Conservation (phyloP, 1,139 yeast species). For the Hyphopichia pseudoburtonii region DNA sequence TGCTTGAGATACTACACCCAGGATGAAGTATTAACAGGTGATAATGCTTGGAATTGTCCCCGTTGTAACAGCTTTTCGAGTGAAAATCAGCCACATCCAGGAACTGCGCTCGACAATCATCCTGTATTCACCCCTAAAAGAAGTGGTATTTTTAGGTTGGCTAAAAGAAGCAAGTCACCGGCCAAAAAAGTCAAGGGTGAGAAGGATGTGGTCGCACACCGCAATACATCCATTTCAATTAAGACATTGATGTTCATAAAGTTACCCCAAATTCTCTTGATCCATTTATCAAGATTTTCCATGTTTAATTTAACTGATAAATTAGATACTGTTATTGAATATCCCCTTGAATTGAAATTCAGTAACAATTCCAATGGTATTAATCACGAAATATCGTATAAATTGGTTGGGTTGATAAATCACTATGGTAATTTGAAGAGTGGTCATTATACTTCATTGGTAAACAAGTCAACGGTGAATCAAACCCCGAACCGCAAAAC, state of each 20-base stretch:
- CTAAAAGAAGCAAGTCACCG: conserved; percentile 38
- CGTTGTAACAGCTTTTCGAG: conserved; percentile 48
- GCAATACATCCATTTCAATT: conserved; percentile 30
- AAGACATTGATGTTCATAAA: conserved; percentile 62
- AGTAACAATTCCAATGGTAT: conserved; percentile 32
- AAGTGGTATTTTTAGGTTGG: conserved; percentile 36
- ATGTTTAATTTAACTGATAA: conserved; percentile 57
- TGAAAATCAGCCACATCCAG: neutral
- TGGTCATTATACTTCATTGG: conserved; percentile 73
- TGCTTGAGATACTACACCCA: conserved; percentile 67
- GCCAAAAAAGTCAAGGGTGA: conserved; percentile 14
- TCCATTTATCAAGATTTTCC: conserved; percentile 63
- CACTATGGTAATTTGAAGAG: conserved; percentile 70
- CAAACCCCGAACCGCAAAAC: conserved; percentile 18
- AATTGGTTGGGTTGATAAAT: conserved; percentile 60
- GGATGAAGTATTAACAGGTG: conserved; percentile 68
- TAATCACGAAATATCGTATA: conserved; percentile 47
- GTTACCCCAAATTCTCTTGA: conserved; percentile 61
- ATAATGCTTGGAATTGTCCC: conserved; percentile 81
- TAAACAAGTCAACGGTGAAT: conserved; percentile 47
- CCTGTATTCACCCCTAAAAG: conserved; percentile 37
- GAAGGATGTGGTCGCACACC: neutral
- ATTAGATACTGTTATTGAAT: conserved; percentile 51
- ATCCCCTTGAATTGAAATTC: conserved; percentile 49
- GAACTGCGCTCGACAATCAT: conserved; percentile 30